phyloP scores from a whole-genome alignment of 805 yeast species.

The Limtongozyma cylindracea region DNA sequence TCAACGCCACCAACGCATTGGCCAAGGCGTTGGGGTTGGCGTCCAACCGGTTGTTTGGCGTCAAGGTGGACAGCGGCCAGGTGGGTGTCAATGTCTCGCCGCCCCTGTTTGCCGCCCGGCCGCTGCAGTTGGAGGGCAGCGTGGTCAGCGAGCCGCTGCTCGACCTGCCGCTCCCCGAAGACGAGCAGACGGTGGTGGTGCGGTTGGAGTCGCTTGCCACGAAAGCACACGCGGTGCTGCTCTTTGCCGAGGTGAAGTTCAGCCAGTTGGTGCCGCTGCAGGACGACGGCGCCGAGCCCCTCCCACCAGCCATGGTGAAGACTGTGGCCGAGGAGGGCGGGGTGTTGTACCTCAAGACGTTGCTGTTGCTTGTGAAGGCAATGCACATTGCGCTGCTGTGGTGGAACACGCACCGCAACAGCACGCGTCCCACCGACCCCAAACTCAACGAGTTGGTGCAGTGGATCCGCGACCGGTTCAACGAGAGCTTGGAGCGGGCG shows the following conservation, averaged over 20 bases:
- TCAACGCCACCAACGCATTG: conserved; percentile 70
- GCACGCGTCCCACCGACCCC: conserved; percentile 1
- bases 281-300: conserved; percentile 13
- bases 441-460: conserved; percentile 53
- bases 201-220: conserved; percentile 59
- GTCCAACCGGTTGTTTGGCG: conserved; percentile 65
- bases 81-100: too few relatives aligned
- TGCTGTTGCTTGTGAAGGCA: conserved; percentile 62
- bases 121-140: too few relatives aligned
- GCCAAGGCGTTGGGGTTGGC: conserved; percentile 76
- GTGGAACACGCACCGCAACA: conserved; percentile 36
- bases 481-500: conserved; percentile 74
- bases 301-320: conserved; percentile 31
- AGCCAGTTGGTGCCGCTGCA: conserved; percentile 62
- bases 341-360: conserved; percentile 58
- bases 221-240: conserved; percentile 69
- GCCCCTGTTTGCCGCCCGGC: too few relatives aligned
- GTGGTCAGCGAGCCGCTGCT: too few relatives aligned
- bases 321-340: conserved; percentile 68
- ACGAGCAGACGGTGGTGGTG: conserved; percentile 13
- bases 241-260: conserved; percentile 81
- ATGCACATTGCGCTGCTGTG: conserved; percentile 72
- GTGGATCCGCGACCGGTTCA: conserved; percentile 77
- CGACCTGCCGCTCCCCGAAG: conserved; percentile 1
- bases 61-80: too few relatives aligned